These are phyloP conservation scores for Jatropha multifida DNA, from an alignment of 441 rosid genomes.

Conservation along the genomic window DNA sequence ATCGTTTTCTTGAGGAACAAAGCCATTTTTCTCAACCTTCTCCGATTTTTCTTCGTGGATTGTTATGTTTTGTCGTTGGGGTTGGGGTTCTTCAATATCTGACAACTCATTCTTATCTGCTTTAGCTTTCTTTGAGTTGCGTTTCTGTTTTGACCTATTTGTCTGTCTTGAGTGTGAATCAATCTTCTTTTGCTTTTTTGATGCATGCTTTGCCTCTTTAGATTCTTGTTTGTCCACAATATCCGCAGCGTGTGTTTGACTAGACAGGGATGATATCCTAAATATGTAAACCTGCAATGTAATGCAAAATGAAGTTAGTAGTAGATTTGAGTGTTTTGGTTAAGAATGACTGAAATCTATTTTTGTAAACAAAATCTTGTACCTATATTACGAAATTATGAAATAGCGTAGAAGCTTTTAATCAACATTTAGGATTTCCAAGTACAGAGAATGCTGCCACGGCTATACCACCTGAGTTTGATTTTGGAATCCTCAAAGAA, in stretches of 20 bases:
- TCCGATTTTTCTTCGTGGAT: neutral
- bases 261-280: slow-evolving; percentile 30
- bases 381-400: too few relatives aligned
- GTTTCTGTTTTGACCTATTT: neutral
- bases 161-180: neutral
- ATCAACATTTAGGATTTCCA: too few relatives aligned
- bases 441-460: too few relatives aligned
- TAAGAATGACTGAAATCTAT: too few relatives aligned
- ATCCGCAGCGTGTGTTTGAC: slow-evolving; percentile 4
- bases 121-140: slow-evolving; percentile 10
- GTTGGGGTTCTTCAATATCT: neutral
- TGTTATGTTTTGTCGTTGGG: neutral
- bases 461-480: too few relatives aligned
- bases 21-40: neutral
- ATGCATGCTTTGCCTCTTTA: neutral
- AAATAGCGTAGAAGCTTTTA: too few relatives aligned
- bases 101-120: neutral
- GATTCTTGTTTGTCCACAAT: slow-evolving; percentile 8
- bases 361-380: too few relatives aligned
- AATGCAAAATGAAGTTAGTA: too few relatives aligned
- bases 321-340: too few relatives aligned
- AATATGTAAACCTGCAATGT: slow-evolving; percentile 42
- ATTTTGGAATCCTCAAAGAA: too few relatives aligned
- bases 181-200: slow-evolving; percentile 6
- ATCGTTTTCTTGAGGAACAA: neutral